These are phyloP conservation scores for Mycena crocata DNA, from an alignment of 768 basidiomycete genomes.

Conservation along the genomic window DNA sequence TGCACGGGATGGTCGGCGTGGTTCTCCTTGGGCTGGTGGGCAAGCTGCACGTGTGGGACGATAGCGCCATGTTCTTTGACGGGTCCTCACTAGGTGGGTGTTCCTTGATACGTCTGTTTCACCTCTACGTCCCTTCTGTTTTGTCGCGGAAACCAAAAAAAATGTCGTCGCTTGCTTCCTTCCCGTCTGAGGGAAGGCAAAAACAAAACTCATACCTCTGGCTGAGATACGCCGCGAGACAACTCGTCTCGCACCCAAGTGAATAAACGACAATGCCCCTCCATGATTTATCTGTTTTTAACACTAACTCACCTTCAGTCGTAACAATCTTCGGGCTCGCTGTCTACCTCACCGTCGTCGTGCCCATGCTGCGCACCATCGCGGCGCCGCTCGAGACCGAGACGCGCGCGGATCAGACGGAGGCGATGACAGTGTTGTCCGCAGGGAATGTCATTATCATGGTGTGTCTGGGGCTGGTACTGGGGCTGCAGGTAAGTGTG, in stretches of 20 bases:
- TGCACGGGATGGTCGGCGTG: conserved; percentile 87
- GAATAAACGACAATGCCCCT: too few relatives aligned
- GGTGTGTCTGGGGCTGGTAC: conserved; percentile 70
- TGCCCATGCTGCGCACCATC: conserved; percentile 83
- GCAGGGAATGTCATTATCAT: conserved; percentile 91
- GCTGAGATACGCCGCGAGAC: too few relatives aligned
- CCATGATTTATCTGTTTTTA: too few relatives aligned
- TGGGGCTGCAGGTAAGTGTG: conserved; percentile 76
- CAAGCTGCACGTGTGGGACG: conserved; percentile 90
- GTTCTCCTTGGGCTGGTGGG: conserved; percentile 79
- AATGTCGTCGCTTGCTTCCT: too few relatives aligned
- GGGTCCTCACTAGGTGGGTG: conserved; percentile 87
- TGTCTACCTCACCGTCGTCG: conserved; percentile 85
- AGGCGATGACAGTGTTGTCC: conserved; percentile 84
- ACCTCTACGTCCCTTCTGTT: too few relatives aligned
- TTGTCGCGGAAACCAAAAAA: too few relatives aligned
- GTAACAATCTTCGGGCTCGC: conserved; percentile 74
- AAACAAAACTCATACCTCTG: too few relatives aligned
- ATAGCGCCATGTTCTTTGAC: conserved; percentile 96
- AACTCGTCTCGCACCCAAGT: too few relatives aligned
- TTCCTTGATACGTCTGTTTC: too few relatives aligned
- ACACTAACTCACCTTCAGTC: too few relatives aligned
- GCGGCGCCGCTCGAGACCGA: conserved; percentile 69
- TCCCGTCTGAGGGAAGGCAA: too few relatives aligned
- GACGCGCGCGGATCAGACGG: conserved; percentile 72